Percentiles rank a stretch among this genome's conserved stretches.
Conservation (phyloP, 2,329 filamentous ascomycete species). For the Aureobasidium sp. region DNA sequence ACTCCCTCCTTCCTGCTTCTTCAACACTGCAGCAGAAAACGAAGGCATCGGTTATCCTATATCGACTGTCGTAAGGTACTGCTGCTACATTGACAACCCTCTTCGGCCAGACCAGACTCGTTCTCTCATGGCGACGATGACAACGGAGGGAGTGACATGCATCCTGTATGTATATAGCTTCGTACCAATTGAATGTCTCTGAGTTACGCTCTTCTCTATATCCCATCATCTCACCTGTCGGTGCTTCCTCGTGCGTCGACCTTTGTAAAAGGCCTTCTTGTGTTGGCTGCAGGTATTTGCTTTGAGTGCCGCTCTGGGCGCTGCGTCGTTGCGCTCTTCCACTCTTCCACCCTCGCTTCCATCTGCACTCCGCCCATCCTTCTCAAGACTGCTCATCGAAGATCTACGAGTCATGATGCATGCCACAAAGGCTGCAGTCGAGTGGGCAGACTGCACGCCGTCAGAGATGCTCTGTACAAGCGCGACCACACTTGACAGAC, state of each 20-base stretch:
- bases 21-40: background rate
- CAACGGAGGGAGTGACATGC: background rate
- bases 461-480: background rate
- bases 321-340: background rate
- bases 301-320: too few species aligned
- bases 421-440: background rate
- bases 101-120: background rate
- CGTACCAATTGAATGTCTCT: background rate
- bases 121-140: background rate
- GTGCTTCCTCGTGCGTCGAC: too few species aligned
- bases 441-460: background rate
- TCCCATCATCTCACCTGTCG: too few species aligned
- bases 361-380: too few species aligned
- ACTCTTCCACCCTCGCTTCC: background rate
- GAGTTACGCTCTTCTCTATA: background rate
- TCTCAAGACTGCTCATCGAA: background rate
- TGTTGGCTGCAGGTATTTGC: too few species aligned
- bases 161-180: background rate
- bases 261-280: too few species aligned
- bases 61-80: background rate
- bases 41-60: background rate
- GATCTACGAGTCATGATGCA: background rate
- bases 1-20: background rate
- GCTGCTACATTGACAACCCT: background rate
- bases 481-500: background rate